Evolutionary conservation across 148 eudicot genomes (phyloP).

Genomic region (Fagopyrum tataricum): DNA sequence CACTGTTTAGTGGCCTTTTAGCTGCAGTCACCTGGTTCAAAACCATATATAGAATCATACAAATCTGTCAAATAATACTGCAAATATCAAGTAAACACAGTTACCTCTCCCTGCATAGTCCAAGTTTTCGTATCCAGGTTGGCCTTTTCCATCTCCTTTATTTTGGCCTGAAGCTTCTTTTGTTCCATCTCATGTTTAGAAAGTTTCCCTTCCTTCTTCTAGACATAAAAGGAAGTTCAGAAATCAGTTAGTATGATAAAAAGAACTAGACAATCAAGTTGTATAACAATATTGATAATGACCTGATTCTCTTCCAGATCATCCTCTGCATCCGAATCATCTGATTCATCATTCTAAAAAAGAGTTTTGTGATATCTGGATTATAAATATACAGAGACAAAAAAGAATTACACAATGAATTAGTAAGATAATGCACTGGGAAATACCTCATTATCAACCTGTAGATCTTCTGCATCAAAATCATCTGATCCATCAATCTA

Average conservation of each 20-base stretch:
- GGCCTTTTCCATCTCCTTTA: slow-evolving; percentile 78
- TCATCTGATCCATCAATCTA: slow-evolving; percentile 31
- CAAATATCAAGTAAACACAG: background rate
- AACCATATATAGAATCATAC: slow-evolving; percentile 10
- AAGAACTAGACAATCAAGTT: background rate
- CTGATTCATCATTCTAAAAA: slow-evolving; percentile 22
- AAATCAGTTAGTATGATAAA: background rate
- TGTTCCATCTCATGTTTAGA: slow-evolving; percentile 75
- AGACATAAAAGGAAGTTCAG: slow-evolving; percentile 9
- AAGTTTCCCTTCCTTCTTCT: slow-evolving; percentile 41
- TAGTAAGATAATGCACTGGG: slow-evolving; percentile 25
- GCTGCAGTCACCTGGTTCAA: slow-evolving; percentile 65
- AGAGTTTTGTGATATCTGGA: background rate
- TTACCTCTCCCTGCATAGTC: slow-evolving; percentile 96
- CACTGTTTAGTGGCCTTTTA: slow-evolving; percentile 92
- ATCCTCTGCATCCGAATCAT: slow-evolving; percentile 41
- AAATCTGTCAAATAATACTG: background rate
- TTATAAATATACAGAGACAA: background rate
- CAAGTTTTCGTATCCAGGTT: slow-evolving; percentile 74
- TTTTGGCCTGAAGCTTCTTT: slow-evolving; percentile 50
- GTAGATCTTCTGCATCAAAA: slow-evolving; percentile 35
- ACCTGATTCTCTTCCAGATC: slow-evolving; percentile 26
- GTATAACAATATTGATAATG: slow-evolving; percentile 26
- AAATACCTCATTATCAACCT: slow-evolving; percentile 21
- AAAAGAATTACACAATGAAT: background rate